Evolutionary conservation across 257 asterid genomes (phyloP), one percentile per base, ranked within the genome.

Genomic region (Capsicum pubescens): DNA sequence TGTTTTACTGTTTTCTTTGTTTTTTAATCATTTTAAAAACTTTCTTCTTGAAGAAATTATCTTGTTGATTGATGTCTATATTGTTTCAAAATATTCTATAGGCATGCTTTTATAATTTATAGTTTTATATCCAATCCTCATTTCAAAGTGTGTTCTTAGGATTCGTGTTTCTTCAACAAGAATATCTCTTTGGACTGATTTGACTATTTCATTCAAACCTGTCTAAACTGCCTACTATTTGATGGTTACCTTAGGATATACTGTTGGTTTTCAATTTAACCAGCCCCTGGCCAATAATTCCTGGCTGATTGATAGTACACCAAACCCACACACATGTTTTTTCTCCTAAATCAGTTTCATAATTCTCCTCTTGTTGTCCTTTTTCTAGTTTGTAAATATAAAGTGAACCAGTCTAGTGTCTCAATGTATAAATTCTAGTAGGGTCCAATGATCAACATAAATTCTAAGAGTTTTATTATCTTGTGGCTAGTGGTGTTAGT

Each of bases 361-460:
- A 10, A 46, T 72, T 72, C 80, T 46, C 39, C 14, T 7, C 36
- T 74, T 74, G 13, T 13, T 48, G 80, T 74, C 44, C 44, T 19
- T 54, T 46, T 72, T 46, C 59, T n/a, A 72, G 42, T 72, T 54
- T 48, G 42, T 19, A 74, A 48, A 48, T 74, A 42, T 19, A 48
- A 74, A 11, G 80, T 48, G 60, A 74, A 48, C 44, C 12, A 52
- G 60, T 10, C 60, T 74, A 48, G 60, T 50, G 59, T 68, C 52
- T 68, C 77, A 68, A 68, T 68, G 77, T 70, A 42, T 76, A 76
- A 76, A 9, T 50, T 74, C 44, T 50, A 6, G 81, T 44, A 19
- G 80, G 60, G 48, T 72, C 11, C n/a, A 72, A 66, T 66, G 72
- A 32, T 66, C 48, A 66, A 66, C 7, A 32, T 66, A 32, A 14